A percentile compares a stretch with the other conserved stretches of the same genome.
phyloP scores from a whole-genome alignment of 2,329 filamentous ascomycete species.

The Cladosporium sphaerospermum region DNA sequence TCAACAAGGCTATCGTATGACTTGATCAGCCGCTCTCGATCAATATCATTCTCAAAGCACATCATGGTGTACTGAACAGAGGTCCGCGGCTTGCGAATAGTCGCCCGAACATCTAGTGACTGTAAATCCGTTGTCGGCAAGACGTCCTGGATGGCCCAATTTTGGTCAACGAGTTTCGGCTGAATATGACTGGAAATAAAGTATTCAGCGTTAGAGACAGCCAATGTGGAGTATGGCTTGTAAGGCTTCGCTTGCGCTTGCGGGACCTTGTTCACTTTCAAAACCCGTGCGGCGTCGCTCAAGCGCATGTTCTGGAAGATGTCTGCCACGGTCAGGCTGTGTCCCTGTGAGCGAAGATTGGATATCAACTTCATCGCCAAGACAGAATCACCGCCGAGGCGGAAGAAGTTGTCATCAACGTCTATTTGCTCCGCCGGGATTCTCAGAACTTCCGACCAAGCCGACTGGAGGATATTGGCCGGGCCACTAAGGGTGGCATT shows the following conservation, averaged over 20 bases:
- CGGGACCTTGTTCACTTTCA: slow-evolving; percentile 35
- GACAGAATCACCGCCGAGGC: slow-evolving; percentile 55
- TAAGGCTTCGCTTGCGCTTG: slow-evolving; percentile 25
- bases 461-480: slow-evolving; percentile 35
- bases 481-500: slow-evolving; percentile 29
- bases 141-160: slow-evolving; percentile 21
- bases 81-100: slow-evolving; percentile 52
- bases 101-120: slow-evolving; percentile 44
- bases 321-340: slow-evolving; percentile 37
- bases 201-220: slow-evolving; percentile 32
- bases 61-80: slow-evolving; percentile 60
- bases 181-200: slow-evolving; percentile 46
- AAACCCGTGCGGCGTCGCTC: slow-evolving; percentile 47
- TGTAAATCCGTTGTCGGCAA: slow-evolving; percentile 22
- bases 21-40: slow-evolving; percentile 43
- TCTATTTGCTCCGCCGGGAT: slow-evolving; percentile 44
- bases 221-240: slow-evolving; percentile 49
- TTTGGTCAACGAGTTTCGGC: slow-evolving; percentile 43
- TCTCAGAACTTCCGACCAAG: slow-evolving; percentile 45
- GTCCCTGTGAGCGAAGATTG: slow-evolving; percentile 26
- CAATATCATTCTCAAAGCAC: slow-evolving; percentile 49
- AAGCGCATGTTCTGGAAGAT: slow-evolving; percentile 34
- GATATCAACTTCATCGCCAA: slow-evolving; percentile 56
- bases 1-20: slow-evolving; percentile 51
- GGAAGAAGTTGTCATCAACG: slow-evolving; percentile 54